These are phyloP conservation scores for Debaryomycetaceae sp. DNA, from an alignment of 1,139 yeast species.

Conservation along the genomic window DNA sequence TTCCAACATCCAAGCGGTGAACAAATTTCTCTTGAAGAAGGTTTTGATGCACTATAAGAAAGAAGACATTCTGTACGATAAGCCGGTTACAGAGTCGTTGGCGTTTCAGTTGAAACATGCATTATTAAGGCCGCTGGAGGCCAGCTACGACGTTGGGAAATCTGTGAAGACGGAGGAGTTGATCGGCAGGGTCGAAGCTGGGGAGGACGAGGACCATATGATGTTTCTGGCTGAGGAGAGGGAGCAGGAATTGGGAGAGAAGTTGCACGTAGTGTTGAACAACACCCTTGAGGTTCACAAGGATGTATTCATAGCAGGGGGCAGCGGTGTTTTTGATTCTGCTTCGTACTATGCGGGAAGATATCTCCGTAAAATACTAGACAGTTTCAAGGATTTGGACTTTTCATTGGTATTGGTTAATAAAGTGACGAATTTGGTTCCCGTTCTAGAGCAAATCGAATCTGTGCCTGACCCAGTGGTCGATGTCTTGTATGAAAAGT, in stretches of 20 bases:
- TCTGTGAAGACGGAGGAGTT: conserved; percentile 1
- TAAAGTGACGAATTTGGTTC: conserved; percentile 3
- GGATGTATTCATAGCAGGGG: conserved; percentile 1
- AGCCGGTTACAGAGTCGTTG: conserved; percentile 6
- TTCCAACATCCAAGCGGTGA: conserved; percentile 5
- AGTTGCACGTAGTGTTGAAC: conserved; percentile 15
- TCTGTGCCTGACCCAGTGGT: not conserved
- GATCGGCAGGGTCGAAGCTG: not conserved
- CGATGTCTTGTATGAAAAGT: conserved; percentile 5
- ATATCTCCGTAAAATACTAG: conserved; percentile 5
- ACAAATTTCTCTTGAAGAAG: conserved; percentile 6
- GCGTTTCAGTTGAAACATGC: conserved; percentile 8
- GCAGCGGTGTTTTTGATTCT: conserved; percentile 1
- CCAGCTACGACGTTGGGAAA: conserved; percentile 7
- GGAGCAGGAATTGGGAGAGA: conserved; percentile 14
- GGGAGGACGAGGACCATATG: not conserved
- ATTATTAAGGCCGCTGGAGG: conserved; percentile 17
- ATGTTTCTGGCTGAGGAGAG: conserved; percentile 1
- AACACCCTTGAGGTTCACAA: conserved; percentile 9
- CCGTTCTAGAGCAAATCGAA: not conserved
- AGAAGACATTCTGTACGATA: conserved; percentile 4
- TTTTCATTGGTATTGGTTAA: conserved; percentile 3
- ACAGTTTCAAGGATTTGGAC: conserved; percentile 3
- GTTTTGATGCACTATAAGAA: conserved; percentile 5
- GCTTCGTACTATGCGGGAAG: conserved; percentile 3